These are phyloP conservation scores for Oryza glumipatula DNA, from an alignment of 176 grass and related monocot species.

Conservation along the genomic window DNA sequence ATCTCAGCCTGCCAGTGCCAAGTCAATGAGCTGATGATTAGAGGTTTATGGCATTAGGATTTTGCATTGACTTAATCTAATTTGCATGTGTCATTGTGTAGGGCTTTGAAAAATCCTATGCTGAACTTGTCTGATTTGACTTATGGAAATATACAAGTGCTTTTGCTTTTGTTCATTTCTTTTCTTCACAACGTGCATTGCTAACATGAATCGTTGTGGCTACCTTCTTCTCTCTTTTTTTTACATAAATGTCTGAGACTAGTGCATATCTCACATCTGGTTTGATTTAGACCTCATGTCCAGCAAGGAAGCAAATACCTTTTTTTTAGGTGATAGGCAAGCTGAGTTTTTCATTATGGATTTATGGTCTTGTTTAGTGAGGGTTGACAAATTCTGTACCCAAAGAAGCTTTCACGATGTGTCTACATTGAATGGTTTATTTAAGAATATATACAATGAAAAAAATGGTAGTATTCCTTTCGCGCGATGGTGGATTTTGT, in stretches of 20 bases:
- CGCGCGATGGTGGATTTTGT: neutral
- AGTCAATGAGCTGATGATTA: constrained; percentile 35
- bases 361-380: constrained; percentile 1
- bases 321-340: neutral
- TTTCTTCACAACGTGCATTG: constrained; percentile 1
- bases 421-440: neutral
- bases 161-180: constrained; percentile 7
- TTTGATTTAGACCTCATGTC: neutral
- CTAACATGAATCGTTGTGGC: neutral
- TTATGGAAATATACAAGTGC: neutral
- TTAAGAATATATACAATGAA: neutral
- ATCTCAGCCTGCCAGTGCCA: neutral
- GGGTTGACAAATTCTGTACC: constrained; percentile 1
- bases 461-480: constrained; percentile 7
- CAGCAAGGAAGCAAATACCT: neutral
- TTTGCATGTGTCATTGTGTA: constrained; percentile 13
- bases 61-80: neutral
- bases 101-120: constrained; percentile 6
- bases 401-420: constrained; percentile 1
- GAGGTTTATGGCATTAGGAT: constrained; percentile 20
- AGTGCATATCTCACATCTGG: neutral
- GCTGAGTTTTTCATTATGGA: neutral
- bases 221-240: neutral
- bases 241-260: neutral
- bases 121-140: constrained; percentile 26